Conservation (phyloP, 352 stramenopile genomes). For the Phytophthora agathidicida region DNA sequence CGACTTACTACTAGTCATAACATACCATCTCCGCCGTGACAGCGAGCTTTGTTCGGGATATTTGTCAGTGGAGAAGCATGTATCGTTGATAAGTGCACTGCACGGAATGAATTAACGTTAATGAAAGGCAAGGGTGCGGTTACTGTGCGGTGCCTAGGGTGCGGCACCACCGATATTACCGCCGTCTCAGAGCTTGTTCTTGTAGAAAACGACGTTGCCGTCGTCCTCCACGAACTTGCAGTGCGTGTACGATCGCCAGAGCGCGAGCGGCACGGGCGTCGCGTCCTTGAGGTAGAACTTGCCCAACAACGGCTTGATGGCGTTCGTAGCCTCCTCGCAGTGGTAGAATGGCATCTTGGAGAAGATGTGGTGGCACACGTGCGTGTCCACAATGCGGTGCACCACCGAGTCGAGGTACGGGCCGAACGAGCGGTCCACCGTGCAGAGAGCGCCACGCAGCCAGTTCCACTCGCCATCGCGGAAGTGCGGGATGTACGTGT, state of each 20-base stretch:
- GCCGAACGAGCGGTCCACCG: slow-evolving; percentile 97
- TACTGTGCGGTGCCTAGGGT: neutral
- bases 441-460: slow-evolving; percentile 96
- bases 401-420: slow-evolving; percentile 96
- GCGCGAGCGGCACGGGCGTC: slow-evolving; percentile 85
- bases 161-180: neutral
- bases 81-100: slow-evolving; percentile 22
- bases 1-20: neutral
- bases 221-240: slow-evolving; percentile 96
- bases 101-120: slow-evolving; percentile 35
- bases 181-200: slow-evolving; percentile 56
- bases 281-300: slow-evolving; percentile 97
- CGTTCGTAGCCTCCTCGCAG: slow-evolving; percentile 94
- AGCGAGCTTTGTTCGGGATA: slow-evolving; percentile 4
- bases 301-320: slow-evolving; percentile 93
- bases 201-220: slow-evolving; percentile 93
- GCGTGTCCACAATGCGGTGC: slow-evolving; percentile 98
- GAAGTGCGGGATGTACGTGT: slow-evolving; percentile 98
- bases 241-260: slow-evolving; percentile 93
- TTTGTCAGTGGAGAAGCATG: slow-evolving; percentile 6
- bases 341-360: slow-evolving; percentile 99
- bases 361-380: slow-evolving; percentile 99
- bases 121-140: slow-evolving; percentile 13
- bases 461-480: slow-evolving; percentile 95
- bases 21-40: too few relatives aligned